phyloP scores from a whole-genome alignment of 805 yeast species.

The Yamadazyma paraphyllophila region DNA sequence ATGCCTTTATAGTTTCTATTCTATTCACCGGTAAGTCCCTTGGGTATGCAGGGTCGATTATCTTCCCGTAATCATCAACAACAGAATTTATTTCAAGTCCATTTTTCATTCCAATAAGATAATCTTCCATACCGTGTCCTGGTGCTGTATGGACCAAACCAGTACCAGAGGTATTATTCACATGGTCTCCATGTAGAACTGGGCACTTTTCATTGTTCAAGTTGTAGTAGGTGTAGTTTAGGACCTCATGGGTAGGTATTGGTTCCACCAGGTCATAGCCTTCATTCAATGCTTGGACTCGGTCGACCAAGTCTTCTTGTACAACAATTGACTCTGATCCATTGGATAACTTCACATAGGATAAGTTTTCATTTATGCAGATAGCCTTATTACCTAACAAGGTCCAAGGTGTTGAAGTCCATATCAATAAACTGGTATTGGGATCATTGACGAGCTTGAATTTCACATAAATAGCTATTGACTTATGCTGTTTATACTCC shows the following conservation, averaged over 20 bases:
- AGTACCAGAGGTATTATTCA: slow-evolving; percentile 78
- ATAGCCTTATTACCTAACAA: slow-evolving; percentile 84
- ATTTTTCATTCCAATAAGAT: slow-evolving; percentile 59
- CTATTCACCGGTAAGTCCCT: slow-evolving; percentile 37
- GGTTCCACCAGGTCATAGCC: neutral
- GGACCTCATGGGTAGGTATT: slow-evolving; percentile 3
- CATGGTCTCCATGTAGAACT: slow-evolving; percentile 76
- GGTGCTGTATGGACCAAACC: slow-evolving; percentile 98
- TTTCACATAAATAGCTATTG: slow-evolving; percentile 65
- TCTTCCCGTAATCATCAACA: slow-evolving; percentile 74
- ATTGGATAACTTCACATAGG: slow-evolving; percentile 49
- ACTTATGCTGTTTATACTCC: slow-evolving; percentile 74
- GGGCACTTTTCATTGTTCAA: slow-evolving; percentile 45
- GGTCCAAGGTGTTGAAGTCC: slow-evolving; percentile 99
- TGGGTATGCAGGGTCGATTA: slow-evolving; percentile 49
- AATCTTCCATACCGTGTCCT: slow-evolving; percentile 96
- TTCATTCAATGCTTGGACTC: slow-evolving; percentile 28
- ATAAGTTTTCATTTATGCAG: slow-evolving; percentile 58
- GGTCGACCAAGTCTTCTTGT: slow-evolving; percentile 47
- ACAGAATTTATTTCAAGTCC: slow-evolving; percentile 67
- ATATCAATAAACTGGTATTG: slow-evolving; percentile 47
- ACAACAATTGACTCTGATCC: slow-evolving; percentile 53
- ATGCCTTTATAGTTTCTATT: slow-evolving; percentile 37
- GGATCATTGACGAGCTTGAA: slow-evolving; percentile 46
- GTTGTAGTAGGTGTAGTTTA: slow-evolving; percentile 29